Conservation (phyloP, 176 grass and related monocot species). For the Calamus simplicifolius region DNA sequence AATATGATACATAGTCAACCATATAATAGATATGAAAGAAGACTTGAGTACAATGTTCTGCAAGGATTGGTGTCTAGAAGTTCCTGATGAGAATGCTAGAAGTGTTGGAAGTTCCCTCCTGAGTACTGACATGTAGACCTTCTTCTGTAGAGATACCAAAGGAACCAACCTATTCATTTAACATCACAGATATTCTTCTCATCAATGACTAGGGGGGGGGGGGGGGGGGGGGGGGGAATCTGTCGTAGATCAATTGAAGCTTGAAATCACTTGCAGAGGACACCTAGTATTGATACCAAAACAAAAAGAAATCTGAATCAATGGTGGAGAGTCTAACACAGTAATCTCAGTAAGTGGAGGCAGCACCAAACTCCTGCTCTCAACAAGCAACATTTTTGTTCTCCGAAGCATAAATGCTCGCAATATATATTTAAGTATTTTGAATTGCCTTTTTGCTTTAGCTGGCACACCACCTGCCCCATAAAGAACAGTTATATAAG, state of each 20-base stretch:
- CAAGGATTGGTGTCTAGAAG: constrained; percentile 61
- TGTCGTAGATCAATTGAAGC: too few relatives aligned
- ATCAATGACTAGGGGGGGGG: too few relatives aligned
- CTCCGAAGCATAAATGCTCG: constrained; percentile 88
- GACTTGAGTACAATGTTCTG: constrained; percentile 79
- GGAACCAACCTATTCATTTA: constrained; percentile 52
- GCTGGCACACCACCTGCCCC: constrained; percentile 47
- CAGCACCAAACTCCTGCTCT: constrained; percentile 58
- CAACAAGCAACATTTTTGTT: constrained; percentile 72
- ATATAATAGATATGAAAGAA: neutral
- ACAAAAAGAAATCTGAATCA: constrained; percentile 3
- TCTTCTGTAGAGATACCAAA: constrained; percentile 71
- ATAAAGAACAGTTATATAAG: constrained; percentile 7
- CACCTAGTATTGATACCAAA: neutral
- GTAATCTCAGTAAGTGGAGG: constrained; percentile 86
- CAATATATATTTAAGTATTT: constrained; percentile 72
- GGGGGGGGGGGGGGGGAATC: too few relatives aligned
- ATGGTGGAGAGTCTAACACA: constrained; percentile 47
- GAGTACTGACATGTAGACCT: constrained; percentile 75
- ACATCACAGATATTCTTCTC: too few relatives aligned
- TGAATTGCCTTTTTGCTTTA: constrained; percentile 56
- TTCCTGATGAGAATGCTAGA: constrained; percentile 64
- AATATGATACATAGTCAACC: too few relatives aligned
- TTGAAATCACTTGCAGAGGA: neutral
- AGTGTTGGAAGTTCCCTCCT: constrained; percentile 84